phyloP scores from a whole-genome alignment of 176 grass and related monocot species.

The Phoenix dactylifera region DNA sequence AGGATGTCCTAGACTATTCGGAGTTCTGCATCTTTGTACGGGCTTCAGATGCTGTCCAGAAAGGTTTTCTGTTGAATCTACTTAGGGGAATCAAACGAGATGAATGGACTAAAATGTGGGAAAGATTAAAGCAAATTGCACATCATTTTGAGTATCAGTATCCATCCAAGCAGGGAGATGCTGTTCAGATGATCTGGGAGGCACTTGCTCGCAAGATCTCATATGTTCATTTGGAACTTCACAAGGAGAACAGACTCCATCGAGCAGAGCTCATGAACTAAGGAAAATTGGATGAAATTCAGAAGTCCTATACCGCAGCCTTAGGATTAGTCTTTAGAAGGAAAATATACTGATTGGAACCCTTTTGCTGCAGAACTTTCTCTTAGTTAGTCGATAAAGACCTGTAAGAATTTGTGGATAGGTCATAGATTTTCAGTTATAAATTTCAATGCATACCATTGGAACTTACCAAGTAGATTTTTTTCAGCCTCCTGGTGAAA shows the following conservation, averaged over 20 bases:
- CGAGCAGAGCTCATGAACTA: constrained; percentile 23
- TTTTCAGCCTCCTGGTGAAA: too few relatives aligned
- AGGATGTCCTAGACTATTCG: constrained; percentile 79
- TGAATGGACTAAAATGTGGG: constrained; percentile 63
- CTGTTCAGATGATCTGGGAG: constrained; percentile 81
- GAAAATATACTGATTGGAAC: too few relatives aligned
- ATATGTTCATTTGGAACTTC: constrained; percentile 44
- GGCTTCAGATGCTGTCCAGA: constrained; percentile 32
- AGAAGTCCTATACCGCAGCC: not conserved
- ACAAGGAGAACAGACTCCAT: constrained; percentile 35
- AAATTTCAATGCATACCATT: too few relatives aligned
- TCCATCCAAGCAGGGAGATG: constrained; percentile 42
- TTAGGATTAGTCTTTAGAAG: not conserved
- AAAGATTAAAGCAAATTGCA: constrained; percentile 42
- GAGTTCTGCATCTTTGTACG: constrained; percentile 86
- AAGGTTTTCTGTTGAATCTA: constrained; percentile 30
- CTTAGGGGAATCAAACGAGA: constrained; percentile 29
- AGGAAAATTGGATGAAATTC: constrained; percentile 4
- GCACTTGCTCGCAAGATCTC: constrained; percentile 61
- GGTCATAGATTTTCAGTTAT: too few relatives aligned
- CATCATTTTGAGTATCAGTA: constrained; percentile 69
- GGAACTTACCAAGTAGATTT: too few relatives aligned
- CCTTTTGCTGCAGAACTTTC: too few relatives aligned
- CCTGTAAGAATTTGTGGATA: too few relatives aligned
- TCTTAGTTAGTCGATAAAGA: too few relatives aligned